These are phyloP conservation scores for Polyporus arcularius DNA, from an alignment of 768 basidiomycete genomes.

Conservation along the genomic window DNA sequence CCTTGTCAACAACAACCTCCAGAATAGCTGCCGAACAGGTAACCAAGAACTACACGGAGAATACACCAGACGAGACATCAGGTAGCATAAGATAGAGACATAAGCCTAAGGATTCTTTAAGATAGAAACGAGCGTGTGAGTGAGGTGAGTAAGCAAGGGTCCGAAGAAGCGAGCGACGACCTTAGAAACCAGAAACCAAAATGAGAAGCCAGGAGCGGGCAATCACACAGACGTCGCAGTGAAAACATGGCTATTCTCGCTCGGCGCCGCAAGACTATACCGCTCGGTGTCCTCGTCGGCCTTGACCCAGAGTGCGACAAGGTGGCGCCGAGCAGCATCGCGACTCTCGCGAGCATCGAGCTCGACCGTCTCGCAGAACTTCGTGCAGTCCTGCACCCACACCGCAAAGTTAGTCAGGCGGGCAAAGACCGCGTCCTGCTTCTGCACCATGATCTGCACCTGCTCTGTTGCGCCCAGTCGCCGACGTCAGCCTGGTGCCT, in stretches of 20 bases:
- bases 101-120: no score
- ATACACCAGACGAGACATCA: no score
- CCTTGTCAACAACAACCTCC: no score
- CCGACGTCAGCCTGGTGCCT: not conserved
- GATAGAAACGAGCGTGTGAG: no score
- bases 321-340: slow-evolving; percentile 19
- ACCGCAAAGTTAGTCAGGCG: slow-evolving; percentile 23
- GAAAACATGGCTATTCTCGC: slow-evolving; percentile 12
- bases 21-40: no score
- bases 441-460: slow-evolving; percentile 21
- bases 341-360: slow-evolving; percentile 14
- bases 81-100: no score
- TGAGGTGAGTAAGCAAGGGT: no score
- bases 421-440: slow-evolving; percentile 22
- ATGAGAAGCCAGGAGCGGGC: no score
- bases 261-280: slow-evolving; percentile 10
- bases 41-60: no score
- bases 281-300: slow-evolving; percentile 15
- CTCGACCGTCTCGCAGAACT: slow-evolving; percentile 22
- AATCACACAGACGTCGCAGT: not conserved
- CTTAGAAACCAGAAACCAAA: no score
- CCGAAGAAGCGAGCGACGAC: no score
- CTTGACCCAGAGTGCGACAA: slow-evolving; percentile 24
- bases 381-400: slow-evolving; percentile 24
- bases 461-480: slow-evolving; percentile 8